phyloP scores from a whole-genome alignment of 1,284 basidiomycete species.

The Albatrellus sp. region DNA sequence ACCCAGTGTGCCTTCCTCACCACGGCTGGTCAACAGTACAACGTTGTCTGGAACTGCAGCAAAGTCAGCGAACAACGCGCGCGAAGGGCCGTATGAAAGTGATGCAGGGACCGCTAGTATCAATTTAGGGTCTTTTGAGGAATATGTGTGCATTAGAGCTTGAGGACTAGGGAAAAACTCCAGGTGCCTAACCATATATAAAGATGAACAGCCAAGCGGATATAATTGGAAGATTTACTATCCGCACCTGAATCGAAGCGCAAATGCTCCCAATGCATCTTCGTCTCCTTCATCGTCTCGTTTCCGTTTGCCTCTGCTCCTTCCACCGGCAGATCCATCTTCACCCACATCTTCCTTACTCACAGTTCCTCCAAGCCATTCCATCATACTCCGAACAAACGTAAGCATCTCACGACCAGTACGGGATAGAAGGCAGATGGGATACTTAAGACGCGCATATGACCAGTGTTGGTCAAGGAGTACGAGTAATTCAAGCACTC shows the following conservation, averaged over 20 bases:
- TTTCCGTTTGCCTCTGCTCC: conserved; percentile 43
- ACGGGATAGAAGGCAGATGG: conserved; percentile 85
- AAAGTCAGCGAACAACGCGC: conserved; percentile 77
- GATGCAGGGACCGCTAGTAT: conserved; percentile 89
- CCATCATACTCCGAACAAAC: conserved; percentile 94
- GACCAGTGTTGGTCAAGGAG: conserved; percentile 98
- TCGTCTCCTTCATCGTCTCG: conserved; percentile 58
- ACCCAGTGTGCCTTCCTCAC: conserved; percentile 73
- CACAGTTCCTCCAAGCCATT: conserved; percentile 94
- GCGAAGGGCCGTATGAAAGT: conserved; percentile 86
- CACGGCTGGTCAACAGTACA: conserved; percentile 67
- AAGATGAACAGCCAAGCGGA: background rate
- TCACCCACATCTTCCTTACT: conserved; percentile 82
- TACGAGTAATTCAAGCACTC: conserved; percentile 88
- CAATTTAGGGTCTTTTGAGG: conserved; percentile 80
- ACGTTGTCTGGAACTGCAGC: conserved; percentile 75
- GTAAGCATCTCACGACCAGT: conserved; percentile 92
- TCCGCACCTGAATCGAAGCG: conserved; percentile 60
- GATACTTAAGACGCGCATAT: conserved; percentile 67
- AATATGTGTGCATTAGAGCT: conserved; percentile 72
- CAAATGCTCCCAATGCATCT: conserved; percentile 65
- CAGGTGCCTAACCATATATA: conserved; percentile 47
- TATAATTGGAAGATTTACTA: background rate
- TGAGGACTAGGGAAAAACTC: conserved; percentile 82
- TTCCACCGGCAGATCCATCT: conserved; percentile 37